Evolutionary conservation across 495 filamentous ascomycete species (phyloP).

Genomic region (Pseudoneurospora amorphoporcata): DNA sequence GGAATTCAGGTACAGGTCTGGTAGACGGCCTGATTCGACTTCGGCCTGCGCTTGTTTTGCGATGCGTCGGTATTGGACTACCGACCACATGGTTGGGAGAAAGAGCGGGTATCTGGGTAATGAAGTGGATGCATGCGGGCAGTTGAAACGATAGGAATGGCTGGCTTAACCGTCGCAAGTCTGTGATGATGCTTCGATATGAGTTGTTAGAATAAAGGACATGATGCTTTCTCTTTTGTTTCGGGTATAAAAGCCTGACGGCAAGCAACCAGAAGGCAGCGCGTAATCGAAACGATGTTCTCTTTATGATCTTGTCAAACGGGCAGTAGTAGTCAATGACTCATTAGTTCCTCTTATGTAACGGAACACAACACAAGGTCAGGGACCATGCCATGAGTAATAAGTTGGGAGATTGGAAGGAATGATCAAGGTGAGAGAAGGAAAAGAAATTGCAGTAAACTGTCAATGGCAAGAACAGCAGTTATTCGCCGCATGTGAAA

Average conservation of each 20-base stretch:
- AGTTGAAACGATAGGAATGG: background rate
- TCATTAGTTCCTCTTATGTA: background rate
- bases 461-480: background rate
- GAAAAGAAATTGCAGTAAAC: background rate
- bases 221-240: background rate
- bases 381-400: background rate
- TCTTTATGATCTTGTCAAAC: no score
- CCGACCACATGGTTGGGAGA: conserved; percentile 1
- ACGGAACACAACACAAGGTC: background rate
- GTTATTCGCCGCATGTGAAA: background rate
- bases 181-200: background rate
- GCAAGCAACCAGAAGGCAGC: background rate
- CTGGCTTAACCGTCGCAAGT: background rate
- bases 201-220: background rate
- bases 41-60: background rate
- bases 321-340: background rate
- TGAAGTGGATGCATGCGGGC: background rate
- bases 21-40: background rate
- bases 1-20: background rate
- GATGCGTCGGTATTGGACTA: conserved; percentile 5
- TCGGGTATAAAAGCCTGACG: background rate
- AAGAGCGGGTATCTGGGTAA: background rate
- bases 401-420: background rate
- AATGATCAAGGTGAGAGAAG: background rate
- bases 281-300: background rate